These are phyloP conservation scores for Whalleya microplaca DNA, from an alignment of 2,329 filamentous ascomycete genomes.

Conservation along the genomic window DNA sequence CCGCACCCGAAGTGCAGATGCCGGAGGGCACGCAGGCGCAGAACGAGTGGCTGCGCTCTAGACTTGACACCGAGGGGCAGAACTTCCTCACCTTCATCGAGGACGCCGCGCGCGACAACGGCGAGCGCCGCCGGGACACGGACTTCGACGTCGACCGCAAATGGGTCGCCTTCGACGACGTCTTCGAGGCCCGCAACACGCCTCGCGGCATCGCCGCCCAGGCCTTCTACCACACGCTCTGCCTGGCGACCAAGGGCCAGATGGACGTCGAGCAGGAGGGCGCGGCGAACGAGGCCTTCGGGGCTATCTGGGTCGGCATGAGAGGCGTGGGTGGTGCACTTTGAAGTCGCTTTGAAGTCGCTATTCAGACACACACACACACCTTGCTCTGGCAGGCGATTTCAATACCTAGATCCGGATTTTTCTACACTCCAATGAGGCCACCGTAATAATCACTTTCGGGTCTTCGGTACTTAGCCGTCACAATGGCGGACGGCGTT, in stretches of 20 bases:
- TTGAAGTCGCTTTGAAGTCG: background rate
- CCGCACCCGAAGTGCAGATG: slow-evolving; percentile 9
- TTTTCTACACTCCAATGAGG: too few species aligned
- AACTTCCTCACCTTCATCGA: slow-evolving; percentile 52
- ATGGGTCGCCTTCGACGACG: slow-evolving; percentile 68
- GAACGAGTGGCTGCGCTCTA: slow-evolving; percentile 25
- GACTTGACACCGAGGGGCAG: slow-evolving; percentile 49
- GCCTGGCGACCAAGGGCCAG: slow-evolving; percentile 67
- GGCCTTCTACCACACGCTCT: slow-evolving; percentile 75
- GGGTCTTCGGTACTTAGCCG: too few species aligned
- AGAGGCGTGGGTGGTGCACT: slow-evolving; percentile 15
- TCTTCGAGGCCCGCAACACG: slow-evolving; percentile 62
- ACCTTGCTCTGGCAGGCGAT: background rate
- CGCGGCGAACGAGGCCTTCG: slow-evolving; percentile 46
- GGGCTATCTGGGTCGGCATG: slow-evolving; percentile 51
- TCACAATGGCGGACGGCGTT: too few species aligned
- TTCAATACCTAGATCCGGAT: too few species aligned
- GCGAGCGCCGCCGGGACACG: slow-evolving; percentile 35
- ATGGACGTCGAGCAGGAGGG: slow-evolving; percentile 65
- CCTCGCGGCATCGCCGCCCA: slow-evolving; percentile 70
- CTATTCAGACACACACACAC: background rate
- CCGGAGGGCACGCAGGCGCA: slow-evolving; percentile 9
- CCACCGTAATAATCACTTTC: background rate
- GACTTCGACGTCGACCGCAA: slow-evolving; percentile 38
- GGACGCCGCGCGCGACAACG: slow-evolving; percentile 37